Evolutionary conservation across 768 basidiomycete genomes (phyloP), one percentile per base, ranked within the genome.

Genomic region (Termitomyces sp.): DNA sequence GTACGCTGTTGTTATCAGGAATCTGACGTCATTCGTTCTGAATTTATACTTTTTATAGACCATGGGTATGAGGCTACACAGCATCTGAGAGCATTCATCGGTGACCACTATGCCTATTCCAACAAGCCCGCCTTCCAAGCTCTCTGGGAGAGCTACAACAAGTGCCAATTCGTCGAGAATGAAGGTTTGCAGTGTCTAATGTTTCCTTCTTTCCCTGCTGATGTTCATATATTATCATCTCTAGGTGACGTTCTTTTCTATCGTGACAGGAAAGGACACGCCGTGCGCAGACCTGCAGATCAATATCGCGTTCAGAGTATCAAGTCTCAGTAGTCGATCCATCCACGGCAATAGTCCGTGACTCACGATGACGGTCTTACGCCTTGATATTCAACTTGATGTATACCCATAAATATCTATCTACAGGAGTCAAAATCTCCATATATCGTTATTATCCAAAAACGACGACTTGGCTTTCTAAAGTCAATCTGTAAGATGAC

Each of bases 151-250:
- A 78, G 71, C 42, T 85, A 84, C 68, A 83, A 81, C 58, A 65
- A 74, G 41, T 84, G 83, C 66, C 75, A 78, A 49, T 85, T 83
- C 63, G 80, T 85, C 29, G 82, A 85, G 58, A 78, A 85, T 47
- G 72, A 82, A 35, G 83, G 80, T 73, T 41, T 53, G 67, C 47
- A 12, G 27, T n/a, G 29, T 4, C 3, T 29, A 29, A 29, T 7
- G 29, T 29, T n/a, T n/a, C n/a, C n/a, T n/a, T 29, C 29, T 29
- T 38, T 31, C 35, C 32, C 49, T 25, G 21, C 37, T 17, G 35
- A 37, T 7, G 29, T 7, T 29, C 29, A 29, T 29, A 29, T 4
- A 29, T 29, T 29, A 21, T 38, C 17, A 25, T 14, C 38, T 16
- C 11, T 38, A 46, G 53, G 53, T 35, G 25, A 46, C 19, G 35